phyloP scores from a whole-genome alignment of 2,329 filamentous ascomycete species.

The Verruconis gallopava region DNA sequence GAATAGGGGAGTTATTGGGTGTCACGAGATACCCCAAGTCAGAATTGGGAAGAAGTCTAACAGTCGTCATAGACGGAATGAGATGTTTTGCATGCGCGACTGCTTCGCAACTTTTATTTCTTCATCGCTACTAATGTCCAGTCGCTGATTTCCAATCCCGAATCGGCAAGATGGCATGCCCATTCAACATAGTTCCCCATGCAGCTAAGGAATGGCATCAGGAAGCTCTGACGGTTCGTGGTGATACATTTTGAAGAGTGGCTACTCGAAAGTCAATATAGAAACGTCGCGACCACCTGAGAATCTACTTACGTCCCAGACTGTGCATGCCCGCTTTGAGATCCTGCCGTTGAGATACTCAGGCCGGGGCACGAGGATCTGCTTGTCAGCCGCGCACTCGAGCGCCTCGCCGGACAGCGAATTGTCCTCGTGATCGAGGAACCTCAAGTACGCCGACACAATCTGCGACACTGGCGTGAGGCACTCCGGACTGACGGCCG shows the following conservation, averaged over 20 bases:
- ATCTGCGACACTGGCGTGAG: constrained; percentile 32
- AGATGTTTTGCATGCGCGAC: no score
- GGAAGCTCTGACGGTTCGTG: background rate
- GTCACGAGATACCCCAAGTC: no score
- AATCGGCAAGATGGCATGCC: no score
- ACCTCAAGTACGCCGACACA: constrained; percentile 32
- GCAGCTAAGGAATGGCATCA: constrained; percentile 5
- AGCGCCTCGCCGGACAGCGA: constrained; percentile 30
- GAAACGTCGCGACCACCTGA: no score
- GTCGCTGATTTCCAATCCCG: no score
- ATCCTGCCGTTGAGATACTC: constrained; percentile 29
- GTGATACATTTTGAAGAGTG: constrained; percentile 3
- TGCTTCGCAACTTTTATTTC: no score
- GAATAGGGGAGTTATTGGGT: no score
- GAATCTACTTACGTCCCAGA: constrained; percentile 30
- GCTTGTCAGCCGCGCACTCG: constrained; percentile 32
- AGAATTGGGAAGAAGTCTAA: no score
- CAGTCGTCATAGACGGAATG: no score
- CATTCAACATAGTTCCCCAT: no score
- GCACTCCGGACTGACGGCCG: constrained; percentile 25
- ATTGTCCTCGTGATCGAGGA: constrained; percentile 33
- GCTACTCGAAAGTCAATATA: background rate
- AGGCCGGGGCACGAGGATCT: constrained; percentile 25
- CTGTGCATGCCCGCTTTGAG: constrained; percentile 31
- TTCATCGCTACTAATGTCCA: no score